phyloP scores from a whole-genome alignment of 106 monocot genomes.

The Dendrobium huoshanense region DNA sequence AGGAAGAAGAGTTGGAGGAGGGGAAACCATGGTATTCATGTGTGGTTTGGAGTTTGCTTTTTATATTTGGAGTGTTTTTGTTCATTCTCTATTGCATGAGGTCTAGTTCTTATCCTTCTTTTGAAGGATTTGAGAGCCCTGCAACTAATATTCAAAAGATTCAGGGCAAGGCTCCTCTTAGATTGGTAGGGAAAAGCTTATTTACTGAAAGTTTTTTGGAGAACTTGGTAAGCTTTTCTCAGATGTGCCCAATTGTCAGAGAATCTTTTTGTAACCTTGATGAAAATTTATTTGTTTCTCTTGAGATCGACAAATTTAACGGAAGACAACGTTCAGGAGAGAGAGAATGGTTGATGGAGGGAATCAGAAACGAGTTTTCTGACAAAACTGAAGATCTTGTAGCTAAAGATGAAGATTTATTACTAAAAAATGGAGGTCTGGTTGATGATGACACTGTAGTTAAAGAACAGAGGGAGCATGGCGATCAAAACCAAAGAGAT shows the following conservation, averaged over 20 bases:
- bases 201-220: not conserved
- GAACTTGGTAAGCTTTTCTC: not conserved
- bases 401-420: not conserved
- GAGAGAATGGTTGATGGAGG: not conserved
- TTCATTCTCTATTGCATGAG: slow-evolving; percentile 10
- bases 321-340: not conserved
- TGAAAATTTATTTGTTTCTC: not conserved
- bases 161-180: not conserved
- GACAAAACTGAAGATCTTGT: not conserved
- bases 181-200: not conserved
- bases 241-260: not conserved
- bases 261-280: not conserved
- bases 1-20: slow-evolving; percentile 3
- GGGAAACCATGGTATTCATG: not conserved
- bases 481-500: not conserved
- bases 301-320: not conserved
- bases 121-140: slow-evolving; percentile 1
- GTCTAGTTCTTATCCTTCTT: slow-evolving; percentile 4
- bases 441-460: not conserved
- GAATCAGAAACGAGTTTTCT: not conserved
- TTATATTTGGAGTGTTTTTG: slow-evolving; percentile 20
- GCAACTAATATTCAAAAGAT: slow-evolving; percentile 3
- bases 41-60: slow-evolving; percentile 12
- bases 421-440: not conserved
- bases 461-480: not conserved